Evolutionary conservation across 257 asterid species (phyloP).

Genomic region (Pogostemon cablin): DNA sequence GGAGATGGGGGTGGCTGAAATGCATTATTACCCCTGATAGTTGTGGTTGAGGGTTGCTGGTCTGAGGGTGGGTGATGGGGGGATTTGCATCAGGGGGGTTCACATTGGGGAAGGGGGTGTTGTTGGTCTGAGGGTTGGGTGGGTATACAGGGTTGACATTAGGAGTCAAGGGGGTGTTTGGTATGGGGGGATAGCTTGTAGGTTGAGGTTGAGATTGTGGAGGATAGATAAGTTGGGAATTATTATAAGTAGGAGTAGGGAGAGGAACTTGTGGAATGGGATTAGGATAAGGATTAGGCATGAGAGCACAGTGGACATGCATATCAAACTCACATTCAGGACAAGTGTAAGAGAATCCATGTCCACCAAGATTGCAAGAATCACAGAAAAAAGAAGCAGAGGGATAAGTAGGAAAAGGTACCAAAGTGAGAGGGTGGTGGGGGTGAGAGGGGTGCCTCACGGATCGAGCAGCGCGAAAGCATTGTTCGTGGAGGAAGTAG

Average conservation of each 20-base stretch:
- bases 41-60: slow-evolving; percentile 27
- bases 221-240: not conserved
- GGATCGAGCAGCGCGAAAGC: slow-evolving; percentile 50
- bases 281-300: not conserved
- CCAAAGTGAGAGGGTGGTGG: slow-evolving; percentile 50
- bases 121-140: no score
- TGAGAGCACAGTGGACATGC: slow-evolving; percentile 55
- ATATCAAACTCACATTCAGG: slow-evolving; percentile 63
- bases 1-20: slow-evolving; percentile 56
- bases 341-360: slow-evolving; percentile 51
- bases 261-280: not conserved
- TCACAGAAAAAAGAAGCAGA: slow-evolving; percentile 51
- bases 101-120: no score
- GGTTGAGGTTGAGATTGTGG: not conserved
- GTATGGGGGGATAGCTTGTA: not conserved
- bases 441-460: slow-evolving; percentile 53
- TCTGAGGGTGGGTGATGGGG: slow-evolving; percentile 2
- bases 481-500: slow-evolving; percentile 59
- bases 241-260: slow-evolving; percentile 14
- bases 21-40: slow-evolving; percentile 36
- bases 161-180: not conserved
- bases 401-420: slow-evolving; percentile 59
- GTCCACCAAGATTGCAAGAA: slow-evolving; percentile 44
- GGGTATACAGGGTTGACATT: no score
- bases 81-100: not conserved